Base-by-base conservation (phyloP, 768 basidiomycete species). In the Panus rudis region DNA sequence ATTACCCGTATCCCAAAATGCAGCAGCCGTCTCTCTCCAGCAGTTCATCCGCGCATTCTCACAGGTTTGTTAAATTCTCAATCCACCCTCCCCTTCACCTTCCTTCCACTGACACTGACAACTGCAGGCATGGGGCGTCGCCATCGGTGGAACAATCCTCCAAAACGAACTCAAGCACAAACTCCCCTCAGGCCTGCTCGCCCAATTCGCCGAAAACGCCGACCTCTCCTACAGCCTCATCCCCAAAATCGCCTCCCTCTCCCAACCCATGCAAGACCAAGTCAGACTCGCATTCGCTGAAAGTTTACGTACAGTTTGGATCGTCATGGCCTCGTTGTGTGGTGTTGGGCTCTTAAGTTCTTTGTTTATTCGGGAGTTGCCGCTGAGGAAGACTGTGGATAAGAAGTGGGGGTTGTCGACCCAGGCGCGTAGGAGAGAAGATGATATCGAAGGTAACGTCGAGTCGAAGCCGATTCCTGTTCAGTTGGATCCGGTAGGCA, bases 111-210 rank as follows among this genome's bases (percentile, higher is more conserved):
- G 16, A 14, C 30, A 20, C 34, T 26, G 39, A 30, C 42, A n/a
- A 5, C 20, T 5, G 17, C 57, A 64, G 49, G 55, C 55, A 3
- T 57, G 62, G 45, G 64, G 64, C 2, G 57, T 66, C 37, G 46
- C 54, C 3, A 51, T 66, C 30, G 63, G 61, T 6, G 48, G 52
- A 6, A 56, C 58, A 1, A 45, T 64, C 26, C 52, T 67, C 7
- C 57, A 61, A 41, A 65, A 63, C 48, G 27, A 59, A 37, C 62
- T 68, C 24, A 47, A 31, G 4, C 43, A 39, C 23, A 38, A 37
- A 0, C 52, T 66, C 0, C 66, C 66, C 1, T n/a, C 41, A 3
- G 51, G 34, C 16, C 57, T 62, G 39, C 45, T 51, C 8, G 13
- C 35, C 14, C 31, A 39, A 16, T 48, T 54, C 12, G 53, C 49